phyloP scores from a whole-genome alignment of 2,329 filamentous ascomycete species.

The Parasarocladium wereldwijsianum region DNA sequence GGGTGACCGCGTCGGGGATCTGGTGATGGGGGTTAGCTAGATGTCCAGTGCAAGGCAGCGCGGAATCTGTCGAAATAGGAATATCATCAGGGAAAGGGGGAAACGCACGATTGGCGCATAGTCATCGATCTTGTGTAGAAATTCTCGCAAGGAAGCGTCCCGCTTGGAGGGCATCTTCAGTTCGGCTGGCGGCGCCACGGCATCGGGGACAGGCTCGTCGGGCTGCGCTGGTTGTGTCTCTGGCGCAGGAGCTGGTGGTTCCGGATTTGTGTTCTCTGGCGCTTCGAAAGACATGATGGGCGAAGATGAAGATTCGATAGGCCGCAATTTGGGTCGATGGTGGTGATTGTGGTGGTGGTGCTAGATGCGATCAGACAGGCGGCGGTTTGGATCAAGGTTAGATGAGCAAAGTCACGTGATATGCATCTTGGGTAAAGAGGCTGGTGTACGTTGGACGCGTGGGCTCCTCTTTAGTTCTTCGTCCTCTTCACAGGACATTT shows the following conservation, averaged over 20 bases:
- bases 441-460: too few species aligned
- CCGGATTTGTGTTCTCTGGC: conserved; percentile 5
- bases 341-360: conserved; percentile 1
- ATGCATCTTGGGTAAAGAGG: background rate
- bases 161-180: conserved; percentile 65
- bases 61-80: too few species aligned
- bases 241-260: conserved; percentile 1
- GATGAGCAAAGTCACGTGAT: conserved; percentile 3
- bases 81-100: background rate
- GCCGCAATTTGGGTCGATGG: conserved; percentile 2
- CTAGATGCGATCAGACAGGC: background rate
- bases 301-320: too few species aligned
- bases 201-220: conserved; percentile 18
- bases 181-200: conserved; percentile 36
- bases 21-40: conserved; percentile 19
- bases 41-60: background rate
- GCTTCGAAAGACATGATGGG: conserved; percentile 7
- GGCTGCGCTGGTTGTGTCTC: background rate
- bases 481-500: too few species aligned
- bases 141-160: conserved; percentile 83
- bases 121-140: conserved; percentile 92
- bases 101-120: conserved; percentile 84
- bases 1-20: conserved; percentile 95
- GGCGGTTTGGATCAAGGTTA: too few species aligned
- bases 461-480: too few species aligned